Evolutionary conservation across 805 yeast species (phyloP), one percentile per base, ranked within the genome.

Genomic region (Cyberlindnera meyerae): DNA sequence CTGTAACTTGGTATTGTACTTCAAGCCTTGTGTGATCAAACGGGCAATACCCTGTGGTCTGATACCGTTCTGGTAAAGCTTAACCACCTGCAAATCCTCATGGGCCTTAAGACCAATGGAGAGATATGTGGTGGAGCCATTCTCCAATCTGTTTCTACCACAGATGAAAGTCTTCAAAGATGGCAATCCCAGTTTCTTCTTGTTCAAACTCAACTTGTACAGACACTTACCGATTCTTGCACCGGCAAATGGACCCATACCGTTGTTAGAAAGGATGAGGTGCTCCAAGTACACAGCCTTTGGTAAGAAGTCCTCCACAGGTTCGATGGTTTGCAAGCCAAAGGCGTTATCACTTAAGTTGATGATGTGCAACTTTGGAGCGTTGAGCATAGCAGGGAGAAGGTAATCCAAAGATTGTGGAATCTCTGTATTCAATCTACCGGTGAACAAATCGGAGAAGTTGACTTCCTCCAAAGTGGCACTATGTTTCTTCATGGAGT

Each of bases 221-320:
- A 93, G 73, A 4, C 96, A 85, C 51, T 78, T 77, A 42, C 97
- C 99, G 44, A 93, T 84, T 58, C 95, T 76, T 39, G 90, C 82
- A 52, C 99, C 98, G 1, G 97, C 95, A 58, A 83, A 83, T 18
- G 99, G 99, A 24, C 99, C 99, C 78, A 93, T 82, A 38, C 99
- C 99, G 60, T 93, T 93, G 64, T 93, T 93, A 31, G 96, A 82
- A 44, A 93, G 69, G 48, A 86, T 79, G 60, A 93, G 73, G 58
- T 93, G 96, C 61, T 85, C 82, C 38, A 93, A 65, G 18, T 94
- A 78, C 13, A 76, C 72, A 24, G 90, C 95, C 50, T 80, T 70
- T 11, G 84, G 66, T 40, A 93, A 68, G 52, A 80, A 88, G 18
- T 68, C 70, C 57, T 93, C 96, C 38, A 93, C 71, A 8, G 93